Base-by-base conservation (phyloP, 495 filamentous ascomycete genomes). In the Penicillium tannophilum region DNA sequence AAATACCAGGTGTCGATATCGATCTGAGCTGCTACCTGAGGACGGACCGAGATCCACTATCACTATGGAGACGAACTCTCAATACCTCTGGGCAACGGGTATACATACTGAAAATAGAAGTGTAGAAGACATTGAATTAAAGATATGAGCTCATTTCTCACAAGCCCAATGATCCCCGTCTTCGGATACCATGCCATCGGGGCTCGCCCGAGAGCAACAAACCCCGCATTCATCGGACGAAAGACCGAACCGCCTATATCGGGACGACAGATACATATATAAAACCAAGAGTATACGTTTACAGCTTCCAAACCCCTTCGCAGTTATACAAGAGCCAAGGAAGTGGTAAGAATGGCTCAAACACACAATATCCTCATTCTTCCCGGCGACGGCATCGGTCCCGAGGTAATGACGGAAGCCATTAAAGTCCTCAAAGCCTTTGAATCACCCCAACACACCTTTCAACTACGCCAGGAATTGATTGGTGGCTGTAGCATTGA, bases 341-440 rank as follows among this genome's bases (percentile, higher is more conserved):
- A 1, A 23, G 20, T 23, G 20, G 20, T 23, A 23, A 64, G 0
- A 14, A 71, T 69, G 66, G 31, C 56, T 19, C 52, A 70, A 64
- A 65, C 49, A 14, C 75, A 73, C 72, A 80, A 76, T 8, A 79
- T 84, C 64, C 80, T 83, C 48, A 60, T 82, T 52, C 76, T 84
- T 19, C 78, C 79, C 4, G 82, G 80, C 59, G 82, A 84, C 58
- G 78, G 80, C 52, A 79, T 84, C 63, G 82, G 82, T 33, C 81
- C 81, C 0, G 82, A 84, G 60, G 74, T 84, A 39, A 82, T 82
- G 68, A 52, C 70, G 39, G 80, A 83, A 64, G 81, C 80, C 41
- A 65, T 78, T 47, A 81, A 81, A 61, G 73, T 84, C 26, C 78
- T 84, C 12, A 63, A 76, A 58, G 70, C 72, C 45, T 76, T 82